Evolutionary conservation across 352 stramenopile species (phyloP).

Genomic region (Phytophthora boehmeriae): DNA sequence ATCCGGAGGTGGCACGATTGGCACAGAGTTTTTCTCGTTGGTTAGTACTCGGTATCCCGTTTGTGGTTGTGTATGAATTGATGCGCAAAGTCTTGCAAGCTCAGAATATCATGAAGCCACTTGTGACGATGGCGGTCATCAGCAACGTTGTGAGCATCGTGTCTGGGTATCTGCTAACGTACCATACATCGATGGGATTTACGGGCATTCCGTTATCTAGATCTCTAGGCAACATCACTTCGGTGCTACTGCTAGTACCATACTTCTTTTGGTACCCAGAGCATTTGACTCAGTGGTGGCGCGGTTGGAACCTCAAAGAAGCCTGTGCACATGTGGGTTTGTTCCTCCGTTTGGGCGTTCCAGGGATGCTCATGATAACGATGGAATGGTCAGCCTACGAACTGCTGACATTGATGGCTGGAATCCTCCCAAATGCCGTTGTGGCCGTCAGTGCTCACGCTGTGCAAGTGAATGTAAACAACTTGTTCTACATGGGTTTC

Average conservation of each 20-base stretch:
- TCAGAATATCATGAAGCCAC: slow-evolving; percentile 68
- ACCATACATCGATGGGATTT: slow-evolving; percentile 75
- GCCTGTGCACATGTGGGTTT: slow-evolving; percentile 50
- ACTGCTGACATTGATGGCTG: slow-evolving; percentile 71
- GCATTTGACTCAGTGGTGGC: slow-evolving; percentile 51
- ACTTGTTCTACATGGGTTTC: slow-evolving; percentile 80
- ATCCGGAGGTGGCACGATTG: slow-evolving; percentile 45
- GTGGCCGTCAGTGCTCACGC: slow-evolving; percentile 73
- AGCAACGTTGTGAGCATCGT: slow-evolving; percentile 68
- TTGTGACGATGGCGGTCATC: slow-evolving; percentile 57
- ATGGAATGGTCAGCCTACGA: slow-evolving; percentile 87
- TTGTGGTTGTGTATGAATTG: slow-evolving; percentile 68
- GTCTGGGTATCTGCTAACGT: slow-evolving; percentile 70
- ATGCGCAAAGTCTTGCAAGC: slow-evolving; percentile 73
- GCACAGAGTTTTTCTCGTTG: slow-evolving; percentile 57
- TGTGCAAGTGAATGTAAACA: slow-evolving; percentile 74
- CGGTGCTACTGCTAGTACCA: slow-evolving; percentile 54
- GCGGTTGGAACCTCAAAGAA: slow-evolving; percentile 62
- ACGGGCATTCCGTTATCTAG: slow-evolving; percentile 70
- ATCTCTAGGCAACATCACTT: slow-evolving; percentile 53
- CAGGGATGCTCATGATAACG: slow-evolving; percentile 63
- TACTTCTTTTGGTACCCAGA: slow-evolving; percentile 51
- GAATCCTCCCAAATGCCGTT: slow-evolving; percentile 60
- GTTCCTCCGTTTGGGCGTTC: slow-evolving; percentile 69
- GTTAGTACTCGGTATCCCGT: slow-evolving; percentile 58